These are phyloP conservation scores for Deuterostichococcus epilithicus DNA, from an alignment of 139 green algal species.

Conservation along the genomic window DNA sequence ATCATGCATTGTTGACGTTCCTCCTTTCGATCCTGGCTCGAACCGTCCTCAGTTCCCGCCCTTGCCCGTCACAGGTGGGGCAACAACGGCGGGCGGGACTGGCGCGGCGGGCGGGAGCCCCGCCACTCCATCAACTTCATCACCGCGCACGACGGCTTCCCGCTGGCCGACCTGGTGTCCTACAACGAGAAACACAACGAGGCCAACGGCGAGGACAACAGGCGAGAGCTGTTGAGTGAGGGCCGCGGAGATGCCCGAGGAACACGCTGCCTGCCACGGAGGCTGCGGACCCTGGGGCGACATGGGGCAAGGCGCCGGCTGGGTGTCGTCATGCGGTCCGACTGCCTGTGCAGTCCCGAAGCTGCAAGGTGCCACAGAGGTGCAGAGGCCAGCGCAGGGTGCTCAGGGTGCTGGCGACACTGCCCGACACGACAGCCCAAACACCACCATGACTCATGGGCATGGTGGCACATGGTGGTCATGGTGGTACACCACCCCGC, in stretches of 20 bases:
- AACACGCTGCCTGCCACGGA: too few species aligned
- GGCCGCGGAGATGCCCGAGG: too few species aligned
- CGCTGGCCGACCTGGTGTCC: conserved; percentile 84
- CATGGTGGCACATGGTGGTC: neutral
- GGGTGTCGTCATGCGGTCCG: too few species aligned
- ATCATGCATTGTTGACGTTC: neutral
- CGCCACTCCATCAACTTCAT: conserved; percentile 93
- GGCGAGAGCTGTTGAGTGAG: too few species aligned
- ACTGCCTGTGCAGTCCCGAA: neutral
- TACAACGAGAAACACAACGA: conserved; percentile 98
- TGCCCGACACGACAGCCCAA: too few species aligned
- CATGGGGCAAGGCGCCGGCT: too few species aligned
- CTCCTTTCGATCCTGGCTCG: neutral
- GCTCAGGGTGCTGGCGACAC: too few species aligned
- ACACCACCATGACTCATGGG: neutral
- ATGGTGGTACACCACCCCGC: neutral
- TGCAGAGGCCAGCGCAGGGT: too few species aligned
- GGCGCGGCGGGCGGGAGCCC: conserved; percentile 70
- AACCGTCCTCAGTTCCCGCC: neutral
- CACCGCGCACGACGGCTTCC: conserved; percentile 97
- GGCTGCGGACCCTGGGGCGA: too few species aligned
- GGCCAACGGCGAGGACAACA: conserved; percentile 84
- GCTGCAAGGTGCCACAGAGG: too few species aligned
- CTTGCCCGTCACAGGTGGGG: conserved; percentile 58
- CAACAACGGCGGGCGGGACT: conserved; percentile 69